Base-by-base conservation (phyloP, 2,329 filamentous ascomycete genomes). In the Fusarium sulawesiense region DNA sequence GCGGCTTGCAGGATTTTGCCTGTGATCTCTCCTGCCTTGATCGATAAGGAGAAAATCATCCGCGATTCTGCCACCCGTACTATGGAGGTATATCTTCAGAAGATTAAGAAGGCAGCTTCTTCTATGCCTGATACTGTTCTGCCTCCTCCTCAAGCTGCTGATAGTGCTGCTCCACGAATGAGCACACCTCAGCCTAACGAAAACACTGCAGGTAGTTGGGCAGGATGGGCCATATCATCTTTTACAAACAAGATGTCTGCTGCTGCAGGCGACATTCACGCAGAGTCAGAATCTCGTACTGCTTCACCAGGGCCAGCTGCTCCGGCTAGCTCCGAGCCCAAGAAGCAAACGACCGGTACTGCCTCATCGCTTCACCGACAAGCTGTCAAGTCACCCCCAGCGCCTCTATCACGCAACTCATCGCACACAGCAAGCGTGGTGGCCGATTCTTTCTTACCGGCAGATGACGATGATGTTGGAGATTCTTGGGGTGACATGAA, bases 141-240 rank as follows among this genome's bases (percentile, higher is more conserved):
- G 4, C 92, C 93, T 40, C 88, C 93, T 1, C 85, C 90, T 20
- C 83, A 83, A 25, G 80, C 87, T 16, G 81, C 86, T 5, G 79
- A 85, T 14, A 82, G 83, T 7, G 83, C 81, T 21, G 86, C 87
- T 1, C 91, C 93, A 2, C 88, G 93, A 34, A 96, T 97, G 85
- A 90, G 91, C 67, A 96, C 92, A 2, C 91, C 93, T 3, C 92
- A 93, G 64, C 83, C 87, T 3, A 89, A 90, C 4, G 86, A 86
- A 6, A 75, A 64, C 40, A 78, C 75, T 7, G 75, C 79, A 20
- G 76, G 76, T 16, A 76, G 80, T n/a, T 98, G 96, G 96, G 89
- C 96, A 2, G 96, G 96, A 14, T 99, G 96, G 96, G 96, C 96
- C 2, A 98, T 99, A 57, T 98, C 96, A 0, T 98, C 94, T 2